Evolutionary conservation across 257 asterid species (phyloP), one percentile per base, ranked within the genome.

Genomic region (Phtheirospermum japonicum): DNA sequence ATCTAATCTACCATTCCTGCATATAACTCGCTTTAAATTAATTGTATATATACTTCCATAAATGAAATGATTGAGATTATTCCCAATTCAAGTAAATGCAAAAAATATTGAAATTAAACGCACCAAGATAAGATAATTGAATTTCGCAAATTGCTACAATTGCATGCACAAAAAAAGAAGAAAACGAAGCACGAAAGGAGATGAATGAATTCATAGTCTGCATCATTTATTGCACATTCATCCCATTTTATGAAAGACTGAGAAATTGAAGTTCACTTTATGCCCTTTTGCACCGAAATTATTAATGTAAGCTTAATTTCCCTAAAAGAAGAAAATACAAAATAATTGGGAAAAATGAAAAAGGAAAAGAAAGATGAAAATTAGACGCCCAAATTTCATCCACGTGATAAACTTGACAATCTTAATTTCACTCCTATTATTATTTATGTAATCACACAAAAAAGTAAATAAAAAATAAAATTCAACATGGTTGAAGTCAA

Each of bases 341-440:
- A 48, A n/a, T 23, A 11, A 5, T 8, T 3, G 9, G 1, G 7
- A n/a, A n/a, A n/a, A n/a, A n/a, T n/a, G n/a, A n/a, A n/a, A n/a
- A n/a, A n/a, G n/a, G n/a, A n/a, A n/a, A n/a, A 66, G 33, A 23
- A 23, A 63, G 0, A 20, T 50, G 30, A 53, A 65, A 65, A 33
- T 43, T 33, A 71, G 67, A 64, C 34, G n/a, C 17, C 32, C 16
- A 58, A 32, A 9, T 53, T 60, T 26, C 16, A 33, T 48, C 19
- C 73, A 65, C 28, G 28, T 23, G 28, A 23, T 23, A 23, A 23
- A 23, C 3, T 23, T 23, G 3, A 1, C 28, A 23, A 23, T 23
- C 1, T 23, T 23, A 23, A 23, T 23, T 23, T 23, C 28, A 23
- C n/a, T n/a, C n/a, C n/a, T n/a, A n/a, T n/a, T n/a, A n/a, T 23